Percentiles rank a stretch among this genome's conserved stretches.
These are phyloP conservation scores for Kwoniella mangroviensis DNA, from an alignment of 768 basidiomycete genomes.

Conservation along the genomic window DNA sequence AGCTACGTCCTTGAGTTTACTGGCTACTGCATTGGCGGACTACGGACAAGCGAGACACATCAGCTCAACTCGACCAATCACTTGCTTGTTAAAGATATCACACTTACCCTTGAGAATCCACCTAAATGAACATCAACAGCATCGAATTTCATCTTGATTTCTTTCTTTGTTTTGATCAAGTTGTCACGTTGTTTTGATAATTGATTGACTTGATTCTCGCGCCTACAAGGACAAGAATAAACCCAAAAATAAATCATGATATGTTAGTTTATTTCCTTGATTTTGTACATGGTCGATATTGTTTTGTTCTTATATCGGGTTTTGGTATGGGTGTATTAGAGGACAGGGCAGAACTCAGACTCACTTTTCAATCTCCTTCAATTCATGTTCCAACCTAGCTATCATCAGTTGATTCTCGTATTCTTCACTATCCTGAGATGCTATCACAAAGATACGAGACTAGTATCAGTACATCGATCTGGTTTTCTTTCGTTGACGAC, in stretches of 20 bases:
- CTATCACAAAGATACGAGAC: conserved; percentile 5
- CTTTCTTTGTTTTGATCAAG: conserved; percentile 42
- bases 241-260: not conserved
- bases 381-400: conserved; percentile 39
- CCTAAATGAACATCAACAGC: conserved; percentile 40
- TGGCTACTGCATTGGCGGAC: conserved; percentile 38
- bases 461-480: not conserved
- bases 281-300: too few relatives aligned
- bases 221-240: conserved; percentile 20
- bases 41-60: not conserved
- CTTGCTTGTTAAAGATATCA: too few relatives aligned
- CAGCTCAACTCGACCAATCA: too few relatives aligned
- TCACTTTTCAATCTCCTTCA: conserved; percentile 43
- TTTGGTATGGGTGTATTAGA: not conserved
- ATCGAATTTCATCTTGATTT: conserved; percentile 50
- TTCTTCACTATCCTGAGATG: conserved; percentile 30
- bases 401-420: conserved; percentile 46
- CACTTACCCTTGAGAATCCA: conserved; percentile 44
- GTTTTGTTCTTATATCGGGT: too few relatives aligned
- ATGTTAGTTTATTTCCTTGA: not conserved
- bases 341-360: not conserved
- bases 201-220: conserved; percentile 36
- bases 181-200: conserved; percentile 47
- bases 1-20: conserved; percentile 39
- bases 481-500: too few relatives aligned